Evolutionary conservation across 2,329 filamentous ascomycete genomes (phyloP).

Genomic region (Monilinia aucupariae): DNA sequence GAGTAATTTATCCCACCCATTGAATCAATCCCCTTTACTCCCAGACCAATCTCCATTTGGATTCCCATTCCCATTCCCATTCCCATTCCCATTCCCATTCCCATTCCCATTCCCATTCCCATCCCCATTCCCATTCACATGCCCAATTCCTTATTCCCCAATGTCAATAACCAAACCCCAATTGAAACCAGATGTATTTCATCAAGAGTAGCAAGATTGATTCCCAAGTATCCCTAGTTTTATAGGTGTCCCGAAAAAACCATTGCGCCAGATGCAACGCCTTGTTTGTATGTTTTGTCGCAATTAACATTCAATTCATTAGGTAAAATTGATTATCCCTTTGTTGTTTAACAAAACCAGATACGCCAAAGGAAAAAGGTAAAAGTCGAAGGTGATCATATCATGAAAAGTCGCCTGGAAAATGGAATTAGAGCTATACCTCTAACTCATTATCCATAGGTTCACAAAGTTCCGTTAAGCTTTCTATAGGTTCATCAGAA

Average conservation of each 20-base stretch:
- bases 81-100: conserved; percentile 5
- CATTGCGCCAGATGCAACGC: conserved; percentile 1
- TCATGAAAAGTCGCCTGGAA: conserved; percentile 11
- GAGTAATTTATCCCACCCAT: conserved; percentile 7
- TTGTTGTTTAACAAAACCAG: neutral
- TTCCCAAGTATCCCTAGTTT: neutral
- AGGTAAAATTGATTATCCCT: neutral
- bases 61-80: neutral
- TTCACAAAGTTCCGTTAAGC: conserved; percentile 43
- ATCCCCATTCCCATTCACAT: neutral
- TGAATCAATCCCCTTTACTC: conserved; percentile 4
- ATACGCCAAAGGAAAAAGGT: conserved; percentile 2
- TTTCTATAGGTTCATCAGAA: conserved; percentile 52
- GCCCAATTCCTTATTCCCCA: neutral
- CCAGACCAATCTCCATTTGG: neutral
- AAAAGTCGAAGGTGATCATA: neutral
- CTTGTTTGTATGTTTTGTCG: neutral
- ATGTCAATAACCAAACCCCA: conserved; percentile 13
- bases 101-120: neutral
- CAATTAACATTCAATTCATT: neutral
- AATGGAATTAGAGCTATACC: conserved; percentile 17
- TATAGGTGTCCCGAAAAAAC: neutral
- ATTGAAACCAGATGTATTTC: conserved; percentile 1
- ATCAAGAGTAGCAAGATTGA: conserved; percentile 5
- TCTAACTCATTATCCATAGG: conserved; percentile 38